phyloP scores from a whole-genome alignment of 257 asterid species.

The Petrea volubilis region DNA sequence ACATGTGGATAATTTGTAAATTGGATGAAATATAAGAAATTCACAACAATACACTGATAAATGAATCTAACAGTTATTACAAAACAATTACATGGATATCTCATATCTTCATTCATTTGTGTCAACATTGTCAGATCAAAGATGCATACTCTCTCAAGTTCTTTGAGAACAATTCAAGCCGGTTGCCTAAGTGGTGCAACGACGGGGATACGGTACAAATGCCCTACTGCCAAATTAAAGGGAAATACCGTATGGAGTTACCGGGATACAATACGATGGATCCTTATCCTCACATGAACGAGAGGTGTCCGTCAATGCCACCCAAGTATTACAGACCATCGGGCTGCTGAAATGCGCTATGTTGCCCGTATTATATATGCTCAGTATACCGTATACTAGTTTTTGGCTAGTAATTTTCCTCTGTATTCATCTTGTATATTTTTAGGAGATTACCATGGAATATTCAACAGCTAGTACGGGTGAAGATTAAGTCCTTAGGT shows the following conservation, averaged over 20 bases:
- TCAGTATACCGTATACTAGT: not conserved
- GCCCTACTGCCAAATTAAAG: conserved; percentile 84
- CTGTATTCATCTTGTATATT: conserved; percentile 24
- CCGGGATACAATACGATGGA: conserved; percentile 78
- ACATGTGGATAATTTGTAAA: not conserved
- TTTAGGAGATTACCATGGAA: conserved; percentile 1
- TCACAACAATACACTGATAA: not conserved
- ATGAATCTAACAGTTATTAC: not conserved
- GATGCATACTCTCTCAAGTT: conserved; percentile 80
- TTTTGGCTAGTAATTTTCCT: not conserved
- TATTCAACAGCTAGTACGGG: conserved; percentile 5
- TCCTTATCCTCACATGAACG: conserved; percentile 83
- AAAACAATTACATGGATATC: not conserved
- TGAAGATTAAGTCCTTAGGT: not conserved
- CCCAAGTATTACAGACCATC: conserved; percentile 63
- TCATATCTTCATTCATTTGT: not conserved
- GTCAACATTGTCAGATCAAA: conserved; percentile 65
- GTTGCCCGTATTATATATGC: not conserved
- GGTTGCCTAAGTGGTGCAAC: conserved; percentile 91
- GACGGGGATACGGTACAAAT: conserved; percentile 75
- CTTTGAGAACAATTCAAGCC: conserved; percentile 71
- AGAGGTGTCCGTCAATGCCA: conserved; percentile 84
- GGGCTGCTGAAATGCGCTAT: conserved; percentile 60
- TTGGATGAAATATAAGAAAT: not conserved
- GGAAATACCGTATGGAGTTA: conserved; percentile 79